Evolutionary conservation across 768 basidiomycete genomes (phyloP), one percentile per base, ranked within the genome.

Genomic region (Austroboletus festivus): DNA sequence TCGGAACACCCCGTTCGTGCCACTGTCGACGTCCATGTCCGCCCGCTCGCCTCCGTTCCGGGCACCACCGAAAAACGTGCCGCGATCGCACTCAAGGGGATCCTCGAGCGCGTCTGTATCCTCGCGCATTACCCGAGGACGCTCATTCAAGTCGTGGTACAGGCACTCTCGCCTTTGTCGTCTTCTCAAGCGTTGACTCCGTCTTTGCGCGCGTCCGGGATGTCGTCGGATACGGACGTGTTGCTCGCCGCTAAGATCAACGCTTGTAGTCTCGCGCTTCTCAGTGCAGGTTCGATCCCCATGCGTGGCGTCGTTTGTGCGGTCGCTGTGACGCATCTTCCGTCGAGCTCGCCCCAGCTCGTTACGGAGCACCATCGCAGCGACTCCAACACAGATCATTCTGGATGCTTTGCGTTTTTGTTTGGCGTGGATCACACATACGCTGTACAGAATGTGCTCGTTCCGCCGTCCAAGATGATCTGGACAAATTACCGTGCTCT

Each of bases 261-360:
- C 52, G 84, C 88, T 0, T 75, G 78, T 53, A 80, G 79, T 5
- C 68, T 88, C 1, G 83, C 89, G 1, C 69, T 90, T 8, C 61
- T 92, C 24, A 84, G 81, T 38, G 78, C 86, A 0, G 79, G 80
- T 0, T 86, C 86, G 2, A 67, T 92, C 0, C 82, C 86, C 0
- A 83, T 90, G 86, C 71, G 76, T 3, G 86, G 87, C 1, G 79
- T 85, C n/a, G 75, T 86, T 1, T 83, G 82, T 44, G 88, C 89
- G 4, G 77, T 85, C 2, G 70, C 84, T 0, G 72, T 86, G 81
- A 79, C 1, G 28, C 70, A 70, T 13, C 41, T 68, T 6, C 31
- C 31, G 19, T 40, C 53, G 10, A 30, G 7, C 34, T 40, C 11
- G 31, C 59, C 70, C 0, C 50, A 53, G 1, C 61, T 83, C 3